A percentile compares a stretch with the other conserved stretches of the same genome.
These are phyloP conservation scores for Cicer yamashitae DNA, from an alignment of 306 rosid genomes.

Conservation along the genomic window DNA sequence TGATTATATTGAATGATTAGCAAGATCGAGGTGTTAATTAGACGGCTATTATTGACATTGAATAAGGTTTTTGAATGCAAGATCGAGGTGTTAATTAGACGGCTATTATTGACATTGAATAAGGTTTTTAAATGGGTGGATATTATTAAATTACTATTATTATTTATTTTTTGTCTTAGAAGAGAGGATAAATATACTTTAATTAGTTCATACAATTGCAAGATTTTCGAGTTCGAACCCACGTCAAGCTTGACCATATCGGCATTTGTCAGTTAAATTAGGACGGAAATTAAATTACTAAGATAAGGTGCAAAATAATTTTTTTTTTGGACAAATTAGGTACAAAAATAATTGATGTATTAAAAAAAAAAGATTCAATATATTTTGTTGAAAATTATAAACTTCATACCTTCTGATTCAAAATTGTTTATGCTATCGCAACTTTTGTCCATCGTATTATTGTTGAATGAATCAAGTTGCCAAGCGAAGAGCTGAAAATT, in stretches of 20 bases:
- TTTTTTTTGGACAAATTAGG: too few relatives aligned
- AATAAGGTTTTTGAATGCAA: neutral
- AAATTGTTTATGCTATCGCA: neutral
- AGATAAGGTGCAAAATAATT: neutral
- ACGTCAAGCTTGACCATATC: too few relatives aligned
- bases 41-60: neutral
- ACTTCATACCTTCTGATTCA: too few relatives aligned
- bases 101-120: neutral
- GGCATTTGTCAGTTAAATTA: too few relatives aligned
- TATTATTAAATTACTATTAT: neutral
- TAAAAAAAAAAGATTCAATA: neutral
- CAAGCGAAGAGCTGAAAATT: too few relatives aligned
- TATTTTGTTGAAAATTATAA: neutral
- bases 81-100: neutral
- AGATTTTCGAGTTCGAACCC: too few relatives aligned
- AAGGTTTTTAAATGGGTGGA: neutral
- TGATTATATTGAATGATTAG: neutral
- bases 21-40: neutral
- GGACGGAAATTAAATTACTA: neutral
- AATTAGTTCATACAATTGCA: too few relatives aligned
- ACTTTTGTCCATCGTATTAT: neutral
- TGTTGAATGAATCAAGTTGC: neutral
- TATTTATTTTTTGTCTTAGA: too few relatives aligned
- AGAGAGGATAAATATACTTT: too few relatives aligned
- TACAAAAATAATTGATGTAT: neutral